Evolutionary conservation across 2,329 filamentous ascomycete genomes (phyloP), one percentile per base, ranked within the genome.

Genomic region (Cordyceps tenuipes): DNA sequence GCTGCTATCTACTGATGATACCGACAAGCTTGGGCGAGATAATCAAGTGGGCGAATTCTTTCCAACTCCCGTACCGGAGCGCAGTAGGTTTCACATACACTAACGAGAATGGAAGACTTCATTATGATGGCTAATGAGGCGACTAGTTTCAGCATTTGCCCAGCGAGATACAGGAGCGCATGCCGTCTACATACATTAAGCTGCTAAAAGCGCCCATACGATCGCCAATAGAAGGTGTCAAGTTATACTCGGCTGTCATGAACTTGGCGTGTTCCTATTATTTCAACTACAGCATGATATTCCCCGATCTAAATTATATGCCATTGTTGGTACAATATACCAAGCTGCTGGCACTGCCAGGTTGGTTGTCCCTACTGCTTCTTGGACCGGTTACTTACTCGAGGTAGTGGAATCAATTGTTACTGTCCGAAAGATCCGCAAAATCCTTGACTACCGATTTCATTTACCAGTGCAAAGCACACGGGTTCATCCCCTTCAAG

Each of bases 21-120:
- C 91, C 92, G 0, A 79, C 90, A n/a, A 84, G 86, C 23, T 76
- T 93, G 8, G 87, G 85, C 12, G 89, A 95, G 64, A 72, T 97
- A 13, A 80, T 80, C 58, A 76, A 77, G 49, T 96, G 89, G 85
- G 83, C 83, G 17, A 82, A 80, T 52, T 76, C 76, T 61, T 86
- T 86, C 51, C 82, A 88, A 59, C 79, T 97, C 29, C 81, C 88
- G 0, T 97, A 88, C 70, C 81, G 88, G 50, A 79, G 83, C 65
- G 87, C 88, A 21, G 84, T 86, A 71, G 70, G 80, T 72, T 21
- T 19, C n/a, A 12, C 39, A 2, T 31, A 8, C 9, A 41, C 2
- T 1, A 15, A 26, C 26, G 17, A 48, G 2, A 12, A 13, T 10
- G 8, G 23, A 17, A 17, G 23, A 31, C 43, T 36, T 2, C 17